Percentiles rank a stretch among this genome's conserved stretches.
Conservation (phyloP, 1,284 basidiomycete genomes). For the Trametes polyzona region DNA sequence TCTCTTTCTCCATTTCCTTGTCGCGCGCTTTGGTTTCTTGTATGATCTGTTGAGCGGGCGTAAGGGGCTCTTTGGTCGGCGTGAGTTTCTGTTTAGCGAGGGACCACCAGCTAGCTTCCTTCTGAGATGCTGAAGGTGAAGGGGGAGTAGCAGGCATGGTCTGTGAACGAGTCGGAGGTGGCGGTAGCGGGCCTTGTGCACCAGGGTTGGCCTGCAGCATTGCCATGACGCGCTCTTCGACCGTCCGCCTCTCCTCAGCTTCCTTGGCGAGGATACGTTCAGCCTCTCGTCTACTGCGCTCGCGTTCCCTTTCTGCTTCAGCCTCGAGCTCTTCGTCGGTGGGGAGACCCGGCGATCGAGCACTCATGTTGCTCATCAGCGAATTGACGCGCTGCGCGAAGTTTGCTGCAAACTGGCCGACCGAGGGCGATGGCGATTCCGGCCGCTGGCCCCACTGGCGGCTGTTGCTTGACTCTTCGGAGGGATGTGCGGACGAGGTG, state of each 20-base stretch:
- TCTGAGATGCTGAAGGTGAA: conserved; percentile 64
- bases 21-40: conserved; percentile 70
- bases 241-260: conserved; percentile 63
- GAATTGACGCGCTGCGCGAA: conserved; percentile 71
- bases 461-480: conserved; percentile 44
- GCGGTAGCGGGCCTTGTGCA: conserved; percentile 42
- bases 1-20: conserved; percentile 53
- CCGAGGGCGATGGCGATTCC: conserved; percentile 64
- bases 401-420: conserved; percentile 70
- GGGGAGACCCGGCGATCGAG: conserved; percentile 52
- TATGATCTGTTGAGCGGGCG: conserved; percentile 80
- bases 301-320: conserved; percentile 74
- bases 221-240: conserved; percentile 75
- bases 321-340: conserved; percentile 80
- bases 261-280: conserved; percentile 73
- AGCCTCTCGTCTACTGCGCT: conserved; percentile 71
- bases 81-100: conserved; percentile 74
- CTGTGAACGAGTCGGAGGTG: conserved; percentile 58
- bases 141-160: conserved; percentile 53
- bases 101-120: conserved; percentile 69
- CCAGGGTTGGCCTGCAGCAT: conserved; percentile 56
- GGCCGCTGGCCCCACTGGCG: conserved; percentile 52
- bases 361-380: conserved; percentile 55
- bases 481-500: conserved; percentile 51
- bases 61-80: conserved; percentile 74